Evolutionary conservation across 345 rosid genomes (phyloP), one percentile per base, ranked within the genome.

Genomic region (Camelina laxa): DNA sequence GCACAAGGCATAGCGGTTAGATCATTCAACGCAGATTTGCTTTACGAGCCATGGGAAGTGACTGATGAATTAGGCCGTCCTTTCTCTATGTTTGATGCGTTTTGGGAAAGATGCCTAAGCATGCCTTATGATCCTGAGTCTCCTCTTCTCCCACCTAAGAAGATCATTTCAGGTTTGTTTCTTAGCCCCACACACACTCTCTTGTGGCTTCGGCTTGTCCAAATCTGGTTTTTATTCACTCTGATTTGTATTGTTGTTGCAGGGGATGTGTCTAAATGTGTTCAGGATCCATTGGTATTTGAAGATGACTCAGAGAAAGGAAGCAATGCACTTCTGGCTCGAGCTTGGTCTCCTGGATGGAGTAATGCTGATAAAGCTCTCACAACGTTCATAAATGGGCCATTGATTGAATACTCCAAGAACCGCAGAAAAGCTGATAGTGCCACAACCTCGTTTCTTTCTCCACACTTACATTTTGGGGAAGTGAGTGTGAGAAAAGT

Each of bases 291-390:
- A 31, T 76, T 94, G 83, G 83, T 84, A 27, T 94, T 94, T 75
- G 98, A 94, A 81, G 98, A 94, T 54, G 97, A 91, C 50, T 87
- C 77, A 30, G 98, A 94, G 85, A 94, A 83, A 75, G 98, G 93
- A 84, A 91, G 97, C 83, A 94, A 94, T 81, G 98, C 96, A 9
- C 90, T 94, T 80, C 96, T 91, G 51, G 87, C 98, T 69, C 88
- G 98, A 74, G 98, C 97, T 70, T 94, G 98, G 98, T 86, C 97
- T 56, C 97, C 98, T 1, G 97, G 98, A 4, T 94, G 98, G 98
- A 90, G 90, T 83, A 88, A 81, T 72, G 98, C 91, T 58, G 93
- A 94, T 72, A 94, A 83, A 83, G 93, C 97, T 72, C 81, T 94
- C 79, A 88, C 93, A 13, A 80, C 97, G 39, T 91, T 94, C 77